These are phyloP conservation scores for Trichoderma sp. DNA, from an alignment of 2,329 filamentous ascomycete species.

Conservation along the genomic window DNA sequence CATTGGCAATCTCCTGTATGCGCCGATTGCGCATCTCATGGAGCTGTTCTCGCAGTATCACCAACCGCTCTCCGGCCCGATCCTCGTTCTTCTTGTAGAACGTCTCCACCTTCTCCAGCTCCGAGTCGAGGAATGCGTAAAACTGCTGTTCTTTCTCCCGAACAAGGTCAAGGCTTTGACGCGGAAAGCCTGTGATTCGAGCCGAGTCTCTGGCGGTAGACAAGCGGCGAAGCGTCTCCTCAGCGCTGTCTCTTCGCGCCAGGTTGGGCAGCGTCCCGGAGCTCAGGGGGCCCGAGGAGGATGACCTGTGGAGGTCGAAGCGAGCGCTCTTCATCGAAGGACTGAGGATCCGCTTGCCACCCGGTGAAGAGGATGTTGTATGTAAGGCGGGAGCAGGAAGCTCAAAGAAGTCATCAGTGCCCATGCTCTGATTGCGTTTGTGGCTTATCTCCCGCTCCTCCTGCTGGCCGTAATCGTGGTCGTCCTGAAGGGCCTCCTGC, in stretches of 20 bases:
- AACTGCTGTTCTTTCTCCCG: conserved; percentile 81
- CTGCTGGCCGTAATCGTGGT: not conserved
- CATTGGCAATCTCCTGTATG: conserved; percentile 66
- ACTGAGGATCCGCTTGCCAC: conserved; percentile 31
- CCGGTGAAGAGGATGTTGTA: conserved; percentile 36
- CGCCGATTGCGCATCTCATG: conserved; percentile 90
- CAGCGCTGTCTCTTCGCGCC: conserved; percentile 16
- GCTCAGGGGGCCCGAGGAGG: conserved; percentile 11
- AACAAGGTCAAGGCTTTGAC: conserved; percentile 59
- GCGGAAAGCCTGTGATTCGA: conserved; percentile 6
- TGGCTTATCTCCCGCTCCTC: not conserved
- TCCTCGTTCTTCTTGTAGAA: conserved; percentile 91
- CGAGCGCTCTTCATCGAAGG: conserved; percentile 23
- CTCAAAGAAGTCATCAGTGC: conserved; percentile 47
- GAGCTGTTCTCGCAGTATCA: conserved; percentile 75
- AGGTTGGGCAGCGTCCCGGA: conserved; percentile 29
- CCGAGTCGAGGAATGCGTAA: conserved; percentile 77
- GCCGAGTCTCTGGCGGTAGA: conserved; percentile 35
- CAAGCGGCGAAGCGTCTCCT: conserved; percentile 40
- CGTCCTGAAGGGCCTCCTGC: not conserved
- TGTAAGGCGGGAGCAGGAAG: conserved; percentile 58
- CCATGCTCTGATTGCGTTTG: not conserved
- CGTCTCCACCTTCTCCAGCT: conserved; percentile 86
- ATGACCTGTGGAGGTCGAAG: conserved; percentile 11
- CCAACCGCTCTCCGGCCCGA: conserved; percentile 74